These are phyloP conservation scores for Monosporascus sp. DNA, from an alignment of 2,329 filamentous ascomycete genomes.

Conservation along the genomic window DNA sequence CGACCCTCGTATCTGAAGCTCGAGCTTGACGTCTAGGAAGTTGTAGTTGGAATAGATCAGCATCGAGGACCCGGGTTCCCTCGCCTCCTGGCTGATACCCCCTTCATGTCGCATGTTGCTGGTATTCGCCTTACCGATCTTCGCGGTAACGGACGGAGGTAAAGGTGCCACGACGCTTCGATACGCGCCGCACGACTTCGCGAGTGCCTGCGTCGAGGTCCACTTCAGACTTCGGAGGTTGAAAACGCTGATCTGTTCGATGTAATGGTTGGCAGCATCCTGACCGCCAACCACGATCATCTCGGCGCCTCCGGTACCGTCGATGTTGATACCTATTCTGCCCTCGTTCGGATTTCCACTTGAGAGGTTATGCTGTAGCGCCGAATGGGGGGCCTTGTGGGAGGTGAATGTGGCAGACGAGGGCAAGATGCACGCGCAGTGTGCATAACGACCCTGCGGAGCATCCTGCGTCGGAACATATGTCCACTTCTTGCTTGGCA, in stretches of 20 bases:
- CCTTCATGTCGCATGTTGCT: constrained; percentile 37
- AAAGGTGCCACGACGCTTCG: constrained; percentile 90
- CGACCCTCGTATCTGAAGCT: constrained; percentile 79
- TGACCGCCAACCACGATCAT: constrained; percentile 97
- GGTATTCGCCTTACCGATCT: constrained; percentile 57
- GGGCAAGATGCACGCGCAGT: constrained; percentile 88
- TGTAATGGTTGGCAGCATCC: constrained; percentile 97
- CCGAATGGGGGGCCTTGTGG: constrained; percentile 74
- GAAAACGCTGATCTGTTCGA: constrained; percentile 97
- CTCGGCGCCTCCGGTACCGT: constrained; percentile 87
- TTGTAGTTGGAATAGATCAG: constrained; percentile 99
- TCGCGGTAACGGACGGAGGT: constrained; percentile 57
- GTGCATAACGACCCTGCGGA: constrained; percentile 91
- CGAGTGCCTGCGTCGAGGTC: constrained; percentile 82
- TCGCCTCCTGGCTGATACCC: constrained; percentile 47
- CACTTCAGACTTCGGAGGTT: constrained; percentile 92
- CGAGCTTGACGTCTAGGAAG: constrained; percentile 93
- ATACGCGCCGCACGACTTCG: constrained; percentile 93
- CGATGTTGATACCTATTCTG: constrained; percentile 79
- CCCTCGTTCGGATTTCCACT: constrained; percentile 82
- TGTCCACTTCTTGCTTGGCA: constrained; percentile 76
- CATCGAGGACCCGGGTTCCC: constrained; percentile 66
- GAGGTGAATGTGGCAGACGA: constrained; percentile 86
- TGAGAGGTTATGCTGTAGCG: constrained; percentile 83
- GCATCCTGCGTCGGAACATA: constrained; percentile 74